These are phyloP conservation scores for Alternaria brassicae DNA, from an alignment of 2,329 filamentous ascomycete species.

Conservation along the genomic window DNA sequence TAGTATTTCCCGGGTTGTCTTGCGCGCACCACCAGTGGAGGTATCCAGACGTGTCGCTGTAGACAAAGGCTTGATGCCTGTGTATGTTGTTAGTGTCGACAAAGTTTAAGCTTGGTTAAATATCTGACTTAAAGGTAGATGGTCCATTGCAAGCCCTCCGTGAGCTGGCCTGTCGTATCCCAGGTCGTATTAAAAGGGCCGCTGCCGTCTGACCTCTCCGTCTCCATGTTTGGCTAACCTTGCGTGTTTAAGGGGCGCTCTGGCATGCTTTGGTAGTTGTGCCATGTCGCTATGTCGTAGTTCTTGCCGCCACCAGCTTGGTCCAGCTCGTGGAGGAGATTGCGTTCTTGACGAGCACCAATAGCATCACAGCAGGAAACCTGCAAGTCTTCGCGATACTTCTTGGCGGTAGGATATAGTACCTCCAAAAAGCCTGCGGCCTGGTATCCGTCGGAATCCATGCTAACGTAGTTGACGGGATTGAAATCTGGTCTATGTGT, in stretches of 20 bases:
- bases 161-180: constrained; percentile 54
- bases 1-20: constrained; percentile 38
- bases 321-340: constrained; percentile 34
- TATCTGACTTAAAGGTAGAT: constrained; percentile 52
- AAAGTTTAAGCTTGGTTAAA: constrained; percentile 49
- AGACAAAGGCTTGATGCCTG: constrained; percentile 15
- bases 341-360: constrained; percentile 30
- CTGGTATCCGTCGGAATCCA: constrained; percentile 55
- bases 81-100: constrained; percentile 42
- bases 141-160: constrained; percentile 63
- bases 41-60: constrained; percentile 52
- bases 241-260: constrained; percentile 51
- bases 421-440: constrained; percentile 59
- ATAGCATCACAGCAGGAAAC: constrained; percentile 54
- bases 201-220: constrained; percentile 58
- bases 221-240: constrained; percentile 57
- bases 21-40: constrained; percentile 59
- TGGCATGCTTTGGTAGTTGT: constrained; percentile 52
- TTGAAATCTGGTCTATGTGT: constrained; percentile 54
- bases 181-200: constrained; percentile 48
- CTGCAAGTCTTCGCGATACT: constrained; percentile 39
- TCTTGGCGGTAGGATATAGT: constrained; percentile 49
- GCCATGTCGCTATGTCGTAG: constrained; percentile 49
- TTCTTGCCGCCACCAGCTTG: constrained; percentile 45
- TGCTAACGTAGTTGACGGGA: constrained; percentile 51